A percentile compares a stretch with the other conserved stretches of the same genome.
Conservation (phyloP, 371 early-diverging fungal genomes). For the Blakeslea trispora region DNA sequence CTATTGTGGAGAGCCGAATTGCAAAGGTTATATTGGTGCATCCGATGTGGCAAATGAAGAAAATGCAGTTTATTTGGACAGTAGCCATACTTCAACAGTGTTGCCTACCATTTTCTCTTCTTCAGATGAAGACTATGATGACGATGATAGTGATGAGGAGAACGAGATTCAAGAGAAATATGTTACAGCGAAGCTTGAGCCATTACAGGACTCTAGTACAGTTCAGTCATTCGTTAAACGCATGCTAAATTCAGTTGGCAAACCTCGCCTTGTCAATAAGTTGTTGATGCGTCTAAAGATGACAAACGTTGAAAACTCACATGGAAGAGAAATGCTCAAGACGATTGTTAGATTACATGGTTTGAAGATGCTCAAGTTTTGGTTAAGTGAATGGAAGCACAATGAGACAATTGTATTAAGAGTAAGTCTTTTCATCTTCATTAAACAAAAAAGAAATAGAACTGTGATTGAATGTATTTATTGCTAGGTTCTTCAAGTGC, state of each 20-base stretch:
- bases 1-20: conserved; percentile 87
- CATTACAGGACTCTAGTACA: conserved; percentile 56
- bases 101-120: not conserved
- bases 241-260: conserved; percentile 64
- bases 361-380: conserved; percentile 51
- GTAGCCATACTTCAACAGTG: no score
- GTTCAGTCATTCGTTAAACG: conserved; percentile 66
- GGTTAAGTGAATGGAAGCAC: conserved; percentile 53
- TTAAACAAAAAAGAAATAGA: not conserved
- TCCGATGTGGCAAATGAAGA: conserved; percentile 35
- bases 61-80: not conserved
- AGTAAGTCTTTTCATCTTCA: conserved; percentile 13
- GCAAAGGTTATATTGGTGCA: conserved; percentile 91
- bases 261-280: conserved; percentile 53
- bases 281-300: conserved; percentile 45
- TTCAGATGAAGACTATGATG: conserved; percentile 6
- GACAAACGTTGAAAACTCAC: conserved; percentile 30
- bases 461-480: no score
- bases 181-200: conserved; percentile 31
- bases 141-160: conserved; percentile 13
- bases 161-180: conserved; percentile 12
- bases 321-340: conserved; percentile 43
- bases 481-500: conserved; percentile 35
- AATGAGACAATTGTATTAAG: conserved; percentile 39
- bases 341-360: conserved; percentile 50